Percentiles rank a stretch among this genome's conserved stretches.
These are phyloP conservation scores for Dicorynia guianensis DNA, from an alignment of 306 rosid species.

Conservation along the genomic window DNA sequence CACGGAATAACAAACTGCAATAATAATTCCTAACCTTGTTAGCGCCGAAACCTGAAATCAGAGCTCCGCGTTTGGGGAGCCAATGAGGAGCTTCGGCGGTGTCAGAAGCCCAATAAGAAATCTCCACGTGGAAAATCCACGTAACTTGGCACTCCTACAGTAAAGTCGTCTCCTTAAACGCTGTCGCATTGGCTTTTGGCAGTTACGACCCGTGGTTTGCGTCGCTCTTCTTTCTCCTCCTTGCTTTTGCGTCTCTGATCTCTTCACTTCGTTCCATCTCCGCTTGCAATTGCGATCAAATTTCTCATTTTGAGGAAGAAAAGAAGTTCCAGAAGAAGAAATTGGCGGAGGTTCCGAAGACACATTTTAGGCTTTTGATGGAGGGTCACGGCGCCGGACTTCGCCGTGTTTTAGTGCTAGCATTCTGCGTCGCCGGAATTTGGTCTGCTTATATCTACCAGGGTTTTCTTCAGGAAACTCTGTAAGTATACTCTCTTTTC, in stretches of 20 bases:
- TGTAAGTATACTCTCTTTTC: constrained; percentile 43
- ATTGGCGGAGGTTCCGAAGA: constrained; percentile 43
- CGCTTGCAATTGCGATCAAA: background rate
- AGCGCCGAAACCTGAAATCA: background rate
- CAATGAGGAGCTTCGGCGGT: constrained; percentile 46
- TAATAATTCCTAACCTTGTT: too few relatives aligned
- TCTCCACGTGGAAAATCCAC: constrained; percentile 59
- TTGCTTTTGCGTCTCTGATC: background rate
- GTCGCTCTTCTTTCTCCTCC: background rate
- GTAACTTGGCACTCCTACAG: constrained; percentile 38
- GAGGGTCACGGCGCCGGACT: constrained; percentile 69
- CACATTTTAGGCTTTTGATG: constrained; percentile 41
- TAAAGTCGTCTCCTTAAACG: background rate
- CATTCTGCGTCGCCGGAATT: constrained; percentile 70
- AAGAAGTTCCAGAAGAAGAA: background rate
- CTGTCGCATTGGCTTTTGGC: background rate
- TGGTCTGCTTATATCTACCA: constrained; percentile 84
- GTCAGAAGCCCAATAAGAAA: constrained; percentile 42
- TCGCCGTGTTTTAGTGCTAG: constrained; percentile 60
- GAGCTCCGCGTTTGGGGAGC: constrained; percentile 45
- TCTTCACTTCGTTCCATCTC: background rate
- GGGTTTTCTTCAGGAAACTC: constrained; percentile 80
- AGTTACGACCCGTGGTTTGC: background rate
- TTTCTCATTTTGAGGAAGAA: too few relatives aligned
- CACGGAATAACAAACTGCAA: too few relatives aligned